These are phyloP conservation scores for Mycena latifolia DNA, from an alignment of 768 basidiomycete species.

Conservation along the genomic window DNA sequence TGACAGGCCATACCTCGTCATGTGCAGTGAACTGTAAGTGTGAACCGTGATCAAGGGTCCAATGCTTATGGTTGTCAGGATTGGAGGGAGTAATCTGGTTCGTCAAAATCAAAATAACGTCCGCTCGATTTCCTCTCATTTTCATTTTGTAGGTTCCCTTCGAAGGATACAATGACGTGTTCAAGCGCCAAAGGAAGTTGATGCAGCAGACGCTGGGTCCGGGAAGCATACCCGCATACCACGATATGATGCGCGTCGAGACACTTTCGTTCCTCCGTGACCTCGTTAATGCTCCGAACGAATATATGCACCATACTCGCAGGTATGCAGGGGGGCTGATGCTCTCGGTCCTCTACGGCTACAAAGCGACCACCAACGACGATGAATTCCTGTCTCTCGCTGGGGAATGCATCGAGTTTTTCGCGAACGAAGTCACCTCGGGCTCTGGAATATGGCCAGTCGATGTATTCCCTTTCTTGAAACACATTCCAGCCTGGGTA, in stretches of 20 bases:
- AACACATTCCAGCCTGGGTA: constrained; percentile 42
- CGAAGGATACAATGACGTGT: constrained; percentile 19
- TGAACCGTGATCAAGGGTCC: too few relatives aligned
- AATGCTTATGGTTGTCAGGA: too few relatives aligned
- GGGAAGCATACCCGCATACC: constrained; percentile 21
- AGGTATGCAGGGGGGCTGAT: constrained; percentile 61
- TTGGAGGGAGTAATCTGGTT: too few relatives aligned
- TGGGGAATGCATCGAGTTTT: constrained; percentile 56
- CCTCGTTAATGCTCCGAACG: constrained; percentile 9
- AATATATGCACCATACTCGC: constrained; percentile 27
- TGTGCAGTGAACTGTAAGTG: too few relatives aligned
- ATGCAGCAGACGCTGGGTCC: constrained; percentile 28
- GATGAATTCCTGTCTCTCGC: constrained; percentile 57
- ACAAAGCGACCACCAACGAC: constrained; percentile 53
- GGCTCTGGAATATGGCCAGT: constrained; percentile 63
- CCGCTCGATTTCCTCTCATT: too few relatives aligned
- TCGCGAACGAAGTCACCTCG: constrained; percentile 56
- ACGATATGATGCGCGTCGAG: constrained; percentile 22
- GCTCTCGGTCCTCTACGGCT: constrained; percentile 72
- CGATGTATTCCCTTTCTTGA: constrained; percentile 48
- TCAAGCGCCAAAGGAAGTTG: constrained; percentile 25
- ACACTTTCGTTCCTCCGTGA: constrained; percentile 20
- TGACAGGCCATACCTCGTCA: not conserved
- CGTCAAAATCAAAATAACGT: too few relatives aligned
- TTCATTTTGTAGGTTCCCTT: constrained; percentile 18